Evolutionary conservation across 2,329 filamentous ascomycete genomes (phyloP).

Genomic region (Microsporum ferrugineum): DNA sequence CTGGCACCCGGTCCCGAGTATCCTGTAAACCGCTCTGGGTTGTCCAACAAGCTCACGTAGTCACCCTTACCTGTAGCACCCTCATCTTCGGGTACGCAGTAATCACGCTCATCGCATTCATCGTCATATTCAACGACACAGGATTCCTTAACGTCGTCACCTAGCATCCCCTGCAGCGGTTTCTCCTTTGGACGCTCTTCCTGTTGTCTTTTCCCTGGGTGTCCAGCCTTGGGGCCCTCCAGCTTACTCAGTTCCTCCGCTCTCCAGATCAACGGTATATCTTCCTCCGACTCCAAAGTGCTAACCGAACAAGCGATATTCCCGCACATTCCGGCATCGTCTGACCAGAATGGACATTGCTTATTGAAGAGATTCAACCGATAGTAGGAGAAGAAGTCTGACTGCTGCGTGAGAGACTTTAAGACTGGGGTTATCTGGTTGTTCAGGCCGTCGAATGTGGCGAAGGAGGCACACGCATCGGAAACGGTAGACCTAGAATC

Average conservation of each 20-base stretch:
- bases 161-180: conserved; percentile 71
- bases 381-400: conserved; percentile 98
- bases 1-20: conserved; percentile 74
- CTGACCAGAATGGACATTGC: conserved; percentile 90
- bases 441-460: conserved; percentile 78
- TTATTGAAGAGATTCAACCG: conserved; percentile 90
- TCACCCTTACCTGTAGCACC: conserved; percentile 76
- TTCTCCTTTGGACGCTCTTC: conserved; percentile 54
- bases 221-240: conserved; percentile 78
- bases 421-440: conserved; percentile 62
- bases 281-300: conserved; percentile 87
- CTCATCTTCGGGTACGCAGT: conserved; percentile 93
- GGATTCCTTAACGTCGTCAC: conserved; percentile 80
- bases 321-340: conserved; percentile 85
- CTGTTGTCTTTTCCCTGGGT: conserved; percentile 67
- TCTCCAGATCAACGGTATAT: conserved; percentile 84
- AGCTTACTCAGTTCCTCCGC: conserved; percentile 85
- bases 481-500: conserved; percentile 80
- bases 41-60: conserved; percentile 87
- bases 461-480: conserved; percentile 89
- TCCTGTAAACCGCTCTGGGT: conserved; percentile 91
- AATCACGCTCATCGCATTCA: conserved; percentile 91
- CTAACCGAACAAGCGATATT: conserved; percentile 95
- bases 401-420: conserved; percentile 68
- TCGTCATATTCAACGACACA: conserved; percentile 97